phyloP scores from a whole-genome alignment of 2,329 filamentous ascomycete species.

The Chalara sp. region DNA sequence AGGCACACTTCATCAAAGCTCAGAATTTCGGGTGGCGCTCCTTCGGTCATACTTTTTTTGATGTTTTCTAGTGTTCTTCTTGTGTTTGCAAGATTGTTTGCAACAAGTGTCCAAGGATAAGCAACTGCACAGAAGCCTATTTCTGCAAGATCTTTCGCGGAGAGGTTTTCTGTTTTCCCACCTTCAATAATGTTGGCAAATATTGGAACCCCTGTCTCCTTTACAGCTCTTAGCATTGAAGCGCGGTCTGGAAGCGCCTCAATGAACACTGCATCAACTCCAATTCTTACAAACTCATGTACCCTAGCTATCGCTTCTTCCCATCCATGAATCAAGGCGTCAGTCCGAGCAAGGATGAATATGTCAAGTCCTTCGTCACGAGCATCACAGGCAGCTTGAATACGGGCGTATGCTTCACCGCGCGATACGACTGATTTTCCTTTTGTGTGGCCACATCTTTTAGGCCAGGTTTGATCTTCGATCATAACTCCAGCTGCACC shows the following conservation, averaged over 20 bases:
- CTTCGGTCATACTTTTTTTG: no score
- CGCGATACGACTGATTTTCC: constrained; percentile 52
- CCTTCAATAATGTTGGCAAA: constrained; percentile 52
- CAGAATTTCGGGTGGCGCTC: no score
- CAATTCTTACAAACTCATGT: constrained; percentile 41
- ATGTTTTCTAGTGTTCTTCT: no score
- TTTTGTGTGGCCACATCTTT: constrained; percentile 58
- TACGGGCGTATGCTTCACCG: constrained; percentile 45
- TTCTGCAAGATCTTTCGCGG: constrained; percentile 42
- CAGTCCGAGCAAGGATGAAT: constrained; percentile 57
- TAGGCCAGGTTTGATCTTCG: constrained; percentile 56
- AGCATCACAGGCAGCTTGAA: constrained; percentile 48
- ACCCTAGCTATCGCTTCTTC: constrained; percentile 47
- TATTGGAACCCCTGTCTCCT: constrained; percentile 41
- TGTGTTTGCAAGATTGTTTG: no score
- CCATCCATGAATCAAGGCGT: constrained; percentile 51
- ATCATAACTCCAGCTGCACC: constrained; percentile 56
- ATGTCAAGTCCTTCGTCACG: constrained; percentile 47
- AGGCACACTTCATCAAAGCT: no score
- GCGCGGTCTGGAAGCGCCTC: constrained; percentile 49
- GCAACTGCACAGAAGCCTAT: constrained; percentile 39
- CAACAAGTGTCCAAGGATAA: no score
- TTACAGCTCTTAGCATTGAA: constrained; percentile 38
- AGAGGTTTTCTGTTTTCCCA: constrained; percentile 47
- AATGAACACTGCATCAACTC: constrained; percentile 54